Percentiles rank a stretch among this genome's conserved stretches.
Conservation (phyloP, 140 eudicot species). For the Senecio squalidus region DNA sequence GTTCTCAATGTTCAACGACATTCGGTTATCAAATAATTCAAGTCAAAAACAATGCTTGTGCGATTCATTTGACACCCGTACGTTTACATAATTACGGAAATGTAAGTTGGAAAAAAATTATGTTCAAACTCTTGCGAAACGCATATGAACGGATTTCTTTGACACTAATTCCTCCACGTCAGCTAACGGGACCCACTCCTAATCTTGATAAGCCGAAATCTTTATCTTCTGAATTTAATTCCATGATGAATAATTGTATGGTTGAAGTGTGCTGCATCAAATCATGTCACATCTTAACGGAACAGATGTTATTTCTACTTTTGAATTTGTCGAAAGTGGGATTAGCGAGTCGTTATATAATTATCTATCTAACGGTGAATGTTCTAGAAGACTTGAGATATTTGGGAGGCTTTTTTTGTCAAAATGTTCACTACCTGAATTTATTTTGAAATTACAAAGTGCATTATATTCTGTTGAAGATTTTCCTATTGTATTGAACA, state of each 20-base stretch:
- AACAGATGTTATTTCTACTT: conserved; percentile 72
- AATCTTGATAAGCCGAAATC: conserved; percentile 67
- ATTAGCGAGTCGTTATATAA: conserved; percentile 48
- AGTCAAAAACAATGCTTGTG: conserved; percentile 65
- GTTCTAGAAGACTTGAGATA: conserved; percentile 51
- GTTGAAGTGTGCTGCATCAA: conserved; percentile 56
- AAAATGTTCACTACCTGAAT: conserved; percentile 29
- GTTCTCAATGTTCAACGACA: conserved; percentile 51
- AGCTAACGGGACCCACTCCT: conserved; percentile 54
- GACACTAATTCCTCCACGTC: conserved; percentile 35
- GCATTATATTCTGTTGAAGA: conserved; percentile 78
- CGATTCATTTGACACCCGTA: conserved; percentile 42
- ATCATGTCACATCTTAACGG: conserved; percentile 59
- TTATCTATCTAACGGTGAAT: conserved; percentile 47
- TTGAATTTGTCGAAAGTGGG: conserved; percentile 91
- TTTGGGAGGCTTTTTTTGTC: conserved; percentile 62
- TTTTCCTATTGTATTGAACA: conserved; percentile 56
- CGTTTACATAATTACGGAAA: conserved; percentile 32
- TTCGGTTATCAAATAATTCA: conserved; percentile 37
- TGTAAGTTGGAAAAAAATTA: conserved; percentile 67
- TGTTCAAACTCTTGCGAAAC: conserved; percentile 58
- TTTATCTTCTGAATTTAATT: conserved; percentile 48
- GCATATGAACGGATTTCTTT: conserved; percentile 45
- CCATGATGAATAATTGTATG: conserved; percentile 23
- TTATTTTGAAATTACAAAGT: conserved; percentile 58